Evolutionary conservation across 73 alveolate genomes (phyloP), one percentile per base, ranked within the genome.

Genomic region (Tetrahymena thermophila): DNA sequence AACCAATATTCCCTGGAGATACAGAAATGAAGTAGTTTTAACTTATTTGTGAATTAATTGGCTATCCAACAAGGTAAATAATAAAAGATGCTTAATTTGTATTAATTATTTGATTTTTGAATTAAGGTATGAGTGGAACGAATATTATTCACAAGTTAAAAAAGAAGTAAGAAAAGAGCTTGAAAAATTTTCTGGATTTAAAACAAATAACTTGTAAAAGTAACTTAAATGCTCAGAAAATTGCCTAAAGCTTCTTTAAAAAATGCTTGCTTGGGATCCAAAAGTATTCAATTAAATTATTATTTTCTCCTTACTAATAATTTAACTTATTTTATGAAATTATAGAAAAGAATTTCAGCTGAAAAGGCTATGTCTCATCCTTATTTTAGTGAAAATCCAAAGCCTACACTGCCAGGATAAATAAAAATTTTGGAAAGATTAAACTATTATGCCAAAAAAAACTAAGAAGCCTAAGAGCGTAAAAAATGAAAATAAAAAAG

Each of bases 181-280:
- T 85, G 97, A 95, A 35, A 95, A 95, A 25, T 95, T 43, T 85
- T 95, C 93, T 55, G 34, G 89, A 43, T 95, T 94, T 35, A 40
- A 93, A 56, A 94, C 97, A 43, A 89, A 38, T 31, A 40, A 85
- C 3, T 40, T 55, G 16, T 50, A 95, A 34, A 89, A 50, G 6
- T 31, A 85, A 15, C 44, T 55, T 14, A 94, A 56, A 55, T 94
- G 94, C 71, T 89, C 97, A 4, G 94, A 89, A 25, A 85, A 95
- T 55, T 94, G 95, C 15, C 6, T 95, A 50, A 94, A 95, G 56
- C 93, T 95, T 21, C 93, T 95, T 23, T 43, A 85, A 21, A 89
- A 85, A 95, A 95, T 95, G 97, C 35, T 95, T 43, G 35, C 93
- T 11, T 95, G 97, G 97, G 97, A 95, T 95, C 97, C 97, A 28